Evolutionary conservation across 768 basidiomycete genomes (phyloP).

Genomic region (Porpolomopsis calyptriformis): DNA sequence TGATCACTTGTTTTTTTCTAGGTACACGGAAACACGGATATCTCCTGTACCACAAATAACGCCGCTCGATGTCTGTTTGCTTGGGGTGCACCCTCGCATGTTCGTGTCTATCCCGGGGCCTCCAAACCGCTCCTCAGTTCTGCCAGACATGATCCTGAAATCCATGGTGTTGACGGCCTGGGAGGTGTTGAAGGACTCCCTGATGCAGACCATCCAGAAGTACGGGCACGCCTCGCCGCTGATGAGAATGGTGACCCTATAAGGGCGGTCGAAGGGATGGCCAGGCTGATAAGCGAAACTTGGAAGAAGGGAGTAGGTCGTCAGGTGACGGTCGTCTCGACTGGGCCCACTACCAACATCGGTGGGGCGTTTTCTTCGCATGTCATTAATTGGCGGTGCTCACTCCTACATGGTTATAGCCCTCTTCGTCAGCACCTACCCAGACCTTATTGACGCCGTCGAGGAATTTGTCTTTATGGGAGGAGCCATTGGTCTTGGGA

Average conservation of each 20-base stretch:
- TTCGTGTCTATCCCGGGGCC: constrained; percentile 64
- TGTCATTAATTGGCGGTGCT: not conserved
- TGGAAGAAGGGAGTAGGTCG: constrained; percentile 51
- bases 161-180: constrained; percentile 76
- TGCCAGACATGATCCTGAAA: constrained; percentile 57
- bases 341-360: constrained; percentile 80
- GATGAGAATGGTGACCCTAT: constrained; percentile 31
- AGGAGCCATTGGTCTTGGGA: constrained; percentile 79
- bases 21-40: constrained; percentile 75
- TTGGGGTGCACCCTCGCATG: constrained; percentile 48
- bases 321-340: constrained; percentile 62
- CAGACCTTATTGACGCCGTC: constrained; percentile 41
- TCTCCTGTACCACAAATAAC: constrained; percentile 54
- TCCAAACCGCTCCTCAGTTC: constrained; percentile 55
- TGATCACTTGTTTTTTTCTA: constrained; percentile 16
- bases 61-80: constrained; percentile 69
- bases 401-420: constrained; percentile 12
- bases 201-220: constrained; percentile 32
- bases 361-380: constrained; percentile 14
- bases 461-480: constrained; percentile 84
- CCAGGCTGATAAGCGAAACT: constrained; percentile 35
- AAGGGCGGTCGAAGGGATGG: constrained; percentile 63
- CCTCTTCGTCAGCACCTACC: constrained; percentile 48
- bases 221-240: constrained; percentile 39
- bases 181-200: constrained; percentile 78